Evolutionary conservation across 768 basidiomycete species (phyloP).

Genomic region (Lactarius sanguifluus): DNA sequence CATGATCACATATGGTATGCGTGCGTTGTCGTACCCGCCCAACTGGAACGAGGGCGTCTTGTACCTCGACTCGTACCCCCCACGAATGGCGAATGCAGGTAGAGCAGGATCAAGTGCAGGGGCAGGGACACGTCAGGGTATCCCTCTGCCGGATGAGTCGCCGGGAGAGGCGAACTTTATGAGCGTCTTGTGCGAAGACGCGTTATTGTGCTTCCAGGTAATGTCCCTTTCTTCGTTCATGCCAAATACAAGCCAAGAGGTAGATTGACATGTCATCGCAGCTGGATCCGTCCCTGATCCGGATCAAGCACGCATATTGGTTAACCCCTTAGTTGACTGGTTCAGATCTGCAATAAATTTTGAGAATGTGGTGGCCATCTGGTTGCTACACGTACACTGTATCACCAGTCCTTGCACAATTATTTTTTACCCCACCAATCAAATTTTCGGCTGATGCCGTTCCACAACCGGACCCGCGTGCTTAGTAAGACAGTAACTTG

Average conservation of each 20-base stretch:
- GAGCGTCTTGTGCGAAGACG: slow-evolving; percentile 22
- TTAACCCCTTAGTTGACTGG: slow-evolving; percentile 3
- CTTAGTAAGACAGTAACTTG: no score
- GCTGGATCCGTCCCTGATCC: slow-evolving; percentile 5
- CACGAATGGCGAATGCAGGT: background rate
- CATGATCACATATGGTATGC: slow-evolving; percentile 21
- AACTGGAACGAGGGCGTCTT: slow-evolving; percentile 14
- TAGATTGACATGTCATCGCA: background rate
- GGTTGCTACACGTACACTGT: no score
- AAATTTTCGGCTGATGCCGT: no score
- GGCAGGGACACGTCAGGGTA: background rate
- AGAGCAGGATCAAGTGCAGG: no score
- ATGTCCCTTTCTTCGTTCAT: background rate
- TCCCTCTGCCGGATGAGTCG: background rate
- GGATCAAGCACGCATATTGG: slow-evolving; percentile 20
- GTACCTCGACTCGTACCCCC: slow-evolving; percentile 17
- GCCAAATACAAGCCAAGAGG: background rate
- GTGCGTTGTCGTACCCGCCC: slow-evolving; percentile 12
- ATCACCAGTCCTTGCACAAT: no score
- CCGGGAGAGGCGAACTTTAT: background rate
- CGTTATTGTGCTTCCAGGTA: slow-evolving; percentile 18
- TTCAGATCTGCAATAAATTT: background rate
- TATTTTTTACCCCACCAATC: no score
- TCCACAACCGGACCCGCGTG: no score
- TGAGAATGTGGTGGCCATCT: no score